Evolutionary conservation across 2,329 filamentous ascomycete species (phyloP), one percentile per base, ranked within the genome.

Genomic region (Ceratocystis ficicola): DNA sequence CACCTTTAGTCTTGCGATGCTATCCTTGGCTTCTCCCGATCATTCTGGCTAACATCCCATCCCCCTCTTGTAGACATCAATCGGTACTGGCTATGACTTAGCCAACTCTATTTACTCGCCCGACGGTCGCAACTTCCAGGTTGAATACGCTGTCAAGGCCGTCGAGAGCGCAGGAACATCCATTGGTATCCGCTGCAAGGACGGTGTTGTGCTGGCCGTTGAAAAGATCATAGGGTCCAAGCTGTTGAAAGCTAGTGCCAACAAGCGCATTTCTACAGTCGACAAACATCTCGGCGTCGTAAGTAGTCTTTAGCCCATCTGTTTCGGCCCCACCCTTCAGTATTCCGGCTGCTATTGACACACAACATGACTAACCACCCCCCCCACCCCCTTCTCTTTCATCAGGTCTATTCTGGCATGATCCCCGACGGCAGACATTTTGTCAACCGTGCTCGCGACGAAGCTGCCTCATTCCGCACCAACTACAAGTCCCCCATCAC

Each of bases 21-120:
- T 20, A 59, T 32, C 55, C 5, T 44, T 28, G 20, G 41, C 20
- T 63, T 46, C n/a, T n/a, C 30, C 12, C 32, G 5, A 25, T 8
- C 30, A 28, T 22, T 22, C n/a, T 17, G 50, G 52, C 63, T 62
- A 63, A 66, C 48, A 25, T 28, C 10, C 32, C 25, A 6, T 22
- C 44, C 50, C 28, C 22, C 36, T 61, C 50, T 15, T 44, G 46
- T 71, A 99, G 94, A 99, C 94, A 74, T 99, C 94, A 75, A 99
- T 99, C 88, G 94, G 94, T 75, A 99, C 94, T 73, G 94, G 94
- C 75, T 99, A 99, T 81, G 94, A 99, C 85, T 88, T 99, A 73
- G 90, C 90, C 76, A 99, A 99, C 84, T 97, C 94, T 74, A 95
- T 97, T 81, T 99, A 97, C 83, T 97, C 94, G 62, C 94, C 94